Base-by-base conservation (phyloP, 1,139 yeast genomes). In the Scheffersomyces segobiensis region DNA sequence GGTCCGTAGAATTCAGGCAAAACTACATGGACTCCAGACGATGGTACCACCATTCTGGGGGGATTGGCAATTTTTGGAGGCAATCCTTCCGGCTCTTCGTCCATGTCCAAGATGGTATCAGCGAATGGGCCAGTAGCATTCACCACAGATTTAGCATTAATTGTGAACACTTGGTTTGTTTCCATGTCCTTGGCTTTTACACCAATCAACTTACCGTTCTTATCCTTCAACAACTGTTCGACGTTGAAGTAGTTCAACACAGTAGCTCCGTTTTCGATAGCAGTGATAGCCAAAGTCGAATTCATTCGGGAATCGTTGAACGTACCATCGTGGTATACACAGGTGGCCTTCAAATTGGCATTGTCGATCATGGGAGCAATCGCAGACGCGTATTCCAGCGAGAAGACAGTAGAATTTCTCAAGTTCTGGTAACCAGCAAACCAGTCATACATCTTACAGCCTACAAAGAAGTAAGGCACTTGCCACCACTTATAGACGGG, bases 401-500 rank as follows among this genome's bases (percentile, higher is more conserved):
- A 83, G 71, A 93, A 81, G 62, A 91, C 76, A 69, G 92, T 93
- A 47, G 97, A 88, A 60, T 86, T 81, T 71, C 92, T 87, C 75
- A 93, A 82, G 78, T 92, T 92, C 74, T 92, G 96, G 64, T 83
- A 80, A 55, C 98, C 98, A 49, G 98, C 98, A 71, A 93, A 89
- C 79, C 95, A 79, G 75, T 93, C 98, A 79, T 93, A 93, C 85
- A 90, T 83, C 76, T 93, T 91, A 71, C 96, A 91, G 61, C 98
- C 98, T 54, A 86, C 87, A 79, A 91, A 93, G 79, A 90, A 93
- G 79, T 93, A 93, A 56, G 98, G 98, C 60, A 92, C 86, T 79
- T 93, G 97, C 98, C 98, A 93, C 87, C 93, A 91, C 71, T 87
- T 88, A 81, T 93, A 93, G 62, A 93, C 93, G 22, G 98, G 98